These are phyloP conservation scores for Yarrowia phangngaensis DNA, from an alignment of 805 yeast genomes.

Conservation along the genomic window DNA sequence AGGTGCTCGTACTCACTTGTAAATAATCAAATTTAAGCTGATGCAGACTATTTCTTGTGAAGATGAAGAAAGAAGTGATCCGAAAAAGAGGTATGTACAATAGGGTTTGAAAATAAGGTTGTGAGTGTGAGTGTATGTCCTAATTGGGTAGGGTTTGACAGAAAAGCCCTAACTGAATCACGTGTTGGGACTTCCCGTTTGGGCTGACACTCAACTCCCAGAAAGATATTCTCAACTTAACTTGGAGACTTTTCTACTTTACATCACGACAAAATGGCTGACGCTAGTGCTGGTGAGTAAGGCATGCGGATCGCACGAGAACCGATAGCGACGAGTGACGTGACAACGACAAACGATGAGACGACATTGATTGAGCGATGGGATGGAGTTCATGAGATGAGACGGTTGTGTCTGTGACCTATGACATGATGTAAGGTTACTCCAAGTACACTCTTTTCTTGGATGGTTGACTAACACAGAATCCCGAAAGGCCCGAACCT, in stretches of 20 bases:
- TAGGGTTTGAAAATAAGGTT: not conserved
- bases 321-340: no score
- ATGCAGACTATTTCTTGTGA: slow-evolving; percentile 78
- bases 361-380: no score
- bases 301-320: no score
- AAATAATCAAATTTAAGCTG: slow-evolving; percentile 80
- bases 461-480: slow-evolving; percentile 35
- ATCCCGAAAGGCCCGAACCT: slow-evolving; percentile 62
- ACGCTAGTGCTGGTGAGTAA: slow-evolving; percentile 26
- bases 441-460: no score
- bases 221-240: slow-evolving; percentile 14
- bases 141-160: slow-evolving; percentile 2
- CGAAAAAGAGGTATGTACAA: slow-evolving; percentile 2
- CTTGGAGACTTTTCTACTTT: slow-evolving; percentile 10
- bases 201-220: slow-evolving; percentile 21
- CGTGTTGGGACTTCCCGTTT: slow-evolving; percentile 25
- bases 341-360: no score
- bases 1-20: slow-evolving; percentile 31
- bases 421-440: no score
- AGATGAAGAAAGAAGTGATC: slow-evolving; percentile 29
- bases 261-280: slow-evolving; percentile 27
- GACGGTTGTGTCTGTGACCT: no score
- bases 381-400: no score
- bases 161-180: slow-evolving; percentile 14
- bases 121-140: slow-evolving; percentile 1